Evolutionary conservation across 345 rosid genomes (phyloP).

Genomic region (Euphorbia pulcherrima): DNA sequence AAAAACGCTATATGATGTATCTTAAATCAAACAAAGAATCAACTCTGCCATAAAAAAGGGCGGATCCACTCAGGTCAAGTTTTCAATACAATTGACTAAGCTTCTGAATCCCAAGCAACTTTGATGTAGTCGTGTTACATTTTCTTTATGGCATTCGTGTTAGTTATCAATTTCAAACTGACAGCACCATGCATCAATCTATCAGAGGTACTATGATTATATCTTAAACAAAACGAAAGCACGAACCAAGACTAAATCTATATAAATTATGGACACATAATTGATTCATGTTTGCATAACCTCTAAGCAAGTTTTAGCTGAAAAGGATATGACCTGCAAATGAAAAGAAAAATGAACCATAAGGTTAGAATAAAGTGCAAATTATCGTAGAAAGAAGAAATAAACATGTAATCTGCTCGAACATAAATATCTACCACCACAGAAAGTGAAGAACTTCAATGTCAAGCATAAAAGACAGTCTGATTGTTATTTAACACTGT

Average conservation of each 20-base stretch:
- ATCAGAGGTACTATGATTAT: no score
- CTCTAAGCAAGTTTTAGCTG: conserved; percentile 5
- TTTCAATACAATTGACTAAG: no score
- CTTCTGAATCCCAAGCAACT: no score
- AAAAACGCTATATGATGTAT: no score
- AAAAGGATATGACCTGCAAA: conserved; percentile 98
- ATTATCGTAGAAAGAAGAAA: not conserved
- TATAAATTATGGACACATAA: not conserved
- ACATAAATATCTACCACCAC: not conserved
- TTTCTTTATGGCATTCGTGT: no score
- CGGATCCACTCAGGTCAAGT: no score
- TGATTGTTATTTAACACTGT: not conserved
- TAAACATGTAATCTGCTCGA: not conserved
- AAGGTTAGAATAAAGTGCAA: not conserved
- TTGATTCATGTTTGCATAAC: not conserved
- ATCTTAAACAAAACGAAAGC: not conserved
- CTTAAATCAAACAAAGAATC: no score
- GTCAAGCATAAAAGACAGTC: not conserved
- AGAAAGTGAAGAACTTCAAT: not conserved
- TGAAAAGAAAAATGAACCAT: conserved; percentile 10
- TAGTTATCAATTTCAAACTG: no score
- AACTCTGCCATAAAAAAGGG: no score
- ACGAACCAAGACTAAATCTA: not conserved
- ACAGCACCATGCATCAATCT: no score
- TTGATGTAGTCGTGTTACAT: no score